Conservation (phyloP, 148 eudicot species). For the Gaultheria prostrata region DNA sequence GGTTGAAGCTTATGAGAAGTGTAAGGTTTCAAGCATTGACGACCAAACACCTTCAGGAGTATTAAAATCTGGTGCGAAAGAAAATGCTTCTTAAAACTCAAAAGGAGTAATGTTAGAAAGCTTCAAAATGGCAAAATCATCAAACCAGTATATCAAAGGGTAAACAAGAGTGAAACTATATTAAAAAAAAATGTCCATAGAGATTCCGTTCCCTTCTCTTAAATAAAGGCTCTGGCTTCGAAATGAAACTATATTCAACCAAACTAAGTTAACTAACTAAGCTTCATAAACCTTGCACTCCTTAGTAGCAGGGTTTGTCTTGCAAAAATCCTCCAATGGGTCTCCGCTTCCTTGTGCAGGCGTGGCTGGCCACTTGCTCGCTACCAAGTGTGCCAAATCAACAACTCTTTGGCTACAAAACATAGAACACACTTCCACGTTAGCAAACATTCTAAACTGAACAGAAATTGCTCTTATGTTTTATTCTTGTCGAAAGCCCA, state of each 20-base stretch:
- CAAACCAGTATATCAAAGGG: too few species aligned
- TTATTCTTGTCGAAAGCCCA: not conserved
- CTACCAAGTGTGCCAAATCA: slow-evolving; percentile 92
- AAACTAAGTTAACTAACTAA: slow-evolving; percentile 15
- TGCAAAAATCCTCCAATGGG: slow-evolving; percentile 90
- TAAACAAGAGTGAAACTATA: too few species aligned
- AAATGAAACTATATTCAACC: not conserved
- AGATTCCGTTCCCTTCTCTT: not conserved
- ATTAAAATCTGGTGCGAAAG: too few species aligned
- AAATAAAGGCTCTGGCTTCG: not conserved
- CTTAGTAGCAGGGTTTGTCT: slow-evolving; percentile 81
- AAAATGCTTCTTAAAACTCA: too few species aligned
- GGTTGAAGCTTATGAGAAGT: too few species aligned
- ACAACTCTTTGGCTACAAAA: slow-evolving; percentile 85
- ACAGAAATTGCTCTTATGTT: not conserved
- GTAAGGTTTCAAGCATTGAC: too few species aligned
- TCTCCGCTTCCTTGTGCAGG: slow-evolving; percentile 66
- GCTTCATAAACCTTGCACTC: slow-evolving; percentile 95
- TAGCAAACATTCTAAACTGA: not conserved
- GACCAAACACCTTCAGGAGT: too few species aligned
- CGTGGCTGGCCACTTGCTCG: slow-evolving; percentile 84
- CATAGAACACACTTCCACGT: not conserved
- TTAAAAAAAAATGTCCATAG: too few species aligned
- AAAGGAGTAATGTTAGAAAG: too few species aligned
- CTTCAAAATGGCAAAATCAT: too few species aligned